A percentile compares a stretch with the other conserved stretches of the same genome.
Conservation (phyloP, 768 basidiomycete genomes). For the Mycena vitilis region DNA sequence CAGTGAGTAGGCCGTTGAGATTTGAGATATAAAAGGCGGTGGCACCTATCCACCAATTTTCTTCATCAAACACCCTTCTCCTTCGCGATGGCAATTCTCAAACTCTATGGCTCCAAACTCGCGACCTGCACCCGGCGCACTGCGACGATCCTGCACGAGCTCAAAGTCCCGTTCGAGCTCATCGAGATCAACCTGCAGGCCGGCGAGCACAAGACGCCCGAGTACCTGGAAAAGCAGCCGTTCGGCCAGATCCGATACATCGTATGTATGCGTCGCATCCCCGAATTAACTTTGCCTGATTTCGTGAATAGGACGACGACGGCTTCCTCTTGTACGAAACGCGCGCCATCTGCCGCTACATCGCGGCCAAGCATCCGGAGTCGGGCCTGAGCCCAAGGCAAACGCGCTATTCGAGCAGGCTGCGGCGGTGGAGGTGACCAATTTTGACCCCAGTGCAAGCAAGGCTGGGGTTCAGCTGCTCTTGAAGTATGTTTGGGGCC, state of each 20-base stretch:
- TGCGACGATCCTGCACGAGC: conserved; percentile 28
- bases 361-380: conserved; percentile 53
- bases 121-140: conserved; percentile 25
- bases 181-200: conserved; percentile 38
- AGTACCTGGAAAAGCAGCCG: conserved; percentile 53
- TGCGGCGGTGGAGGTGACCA: conserved; percentile 18
- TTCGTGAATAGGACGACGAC: conserved; percentile 49
- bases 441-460: conserved; percentile 21
- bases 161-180: conserved; percentile 33
- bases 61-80: too few species aligned
- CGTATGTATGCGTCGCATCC: background rate
- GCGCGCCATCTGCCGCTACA: conserved; percentile 59
- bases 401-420: conserved; percentile 45
- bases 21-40: too few species aligned
- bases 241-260: conserved; percentile 53
- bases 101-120: conserved; percentile 24
- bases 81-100: conserved; percentile 17
- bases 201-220: conserved; percentile 51
- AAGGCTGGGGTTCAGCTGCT: conserved; percentile 6
- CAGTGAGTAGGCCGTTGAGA: too few species aligned
- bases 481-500: background rate
- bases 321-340: conserved; percentile 61
- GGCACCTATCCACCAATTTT: too few species aligned
- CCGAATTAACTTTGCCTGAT: background rate
- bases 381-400: conserved; percentile 47